These are phyloP conservation scores for Umbelopsis vinacea DNA, from an alignment of 192 early-diverging fungal species.

Conservation along the genomic window DNA sequence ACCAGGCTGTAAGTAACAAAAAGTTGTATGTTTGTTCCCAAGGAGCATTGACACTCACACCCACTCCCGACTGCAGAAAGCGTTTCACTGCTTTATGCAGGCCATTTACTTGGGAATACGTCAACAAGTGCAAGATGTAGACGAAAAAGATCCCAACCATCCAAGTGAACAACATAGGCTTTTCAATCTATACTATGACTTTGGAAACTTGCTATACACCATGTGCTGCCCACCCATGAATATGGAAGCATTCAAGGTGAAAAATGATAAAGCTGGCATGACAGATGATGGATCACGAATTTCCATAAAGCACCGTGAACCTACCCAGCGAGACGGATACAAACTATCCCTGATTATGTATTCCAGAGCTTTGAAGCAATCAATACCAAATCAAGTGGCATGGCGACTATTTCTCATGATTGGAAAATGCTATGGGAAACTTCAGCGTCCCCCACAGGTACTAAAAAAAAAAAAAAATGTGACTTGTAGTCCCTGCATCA, in stretches of 20 bases:
- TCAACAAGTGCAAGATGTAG: neutral
- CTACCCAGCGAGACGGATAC: conserved; percentile 40
- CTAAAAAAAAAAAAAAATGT: neutral
- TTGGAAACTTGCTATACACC: conserved; percentile 53
- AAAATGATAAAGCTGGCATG: conserved; percentile 21
- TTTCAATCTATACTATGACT: conserved; percentile 51
- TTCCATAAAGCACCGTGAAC: conserved; percentile 33
- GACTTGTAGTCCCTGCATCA: neutral
- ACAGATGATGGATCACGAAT: conserved; percentile 26
- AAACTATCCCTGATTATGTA: conserved; percentile 37
- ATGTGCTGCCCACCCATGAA: conserved; percentile 56
- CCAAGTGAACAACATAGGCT: conserved; percentile 24
- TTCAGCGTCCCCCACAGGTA: conserved; percentile 46
- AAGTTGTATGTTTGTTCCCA: neutral
- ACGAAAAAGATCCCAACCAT: neutral
- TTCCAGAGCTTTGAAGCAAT: conserved; percentile 25
- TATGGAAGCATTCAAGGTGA: conserved; percentile 50
- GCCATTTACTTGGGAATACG: conserved; percentile 3
- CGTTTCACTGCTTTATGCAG: conserved; percentile 69
- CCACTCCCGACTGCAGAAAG: conserved; percentile 41
- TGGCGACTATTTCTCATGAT: conserved; percentile 38
- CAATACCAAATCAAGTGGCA: conserved; percentile 18
- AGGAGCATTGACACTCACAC: neutral
- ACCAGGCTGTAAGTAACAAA: conserved; percentile 55
- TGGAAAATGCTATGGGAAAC: conserved; percentile 58